Evolutionary conservation across 169 alveolate genomes (phyloP).

Genomic region (Plasmodium vivax): DNA sequence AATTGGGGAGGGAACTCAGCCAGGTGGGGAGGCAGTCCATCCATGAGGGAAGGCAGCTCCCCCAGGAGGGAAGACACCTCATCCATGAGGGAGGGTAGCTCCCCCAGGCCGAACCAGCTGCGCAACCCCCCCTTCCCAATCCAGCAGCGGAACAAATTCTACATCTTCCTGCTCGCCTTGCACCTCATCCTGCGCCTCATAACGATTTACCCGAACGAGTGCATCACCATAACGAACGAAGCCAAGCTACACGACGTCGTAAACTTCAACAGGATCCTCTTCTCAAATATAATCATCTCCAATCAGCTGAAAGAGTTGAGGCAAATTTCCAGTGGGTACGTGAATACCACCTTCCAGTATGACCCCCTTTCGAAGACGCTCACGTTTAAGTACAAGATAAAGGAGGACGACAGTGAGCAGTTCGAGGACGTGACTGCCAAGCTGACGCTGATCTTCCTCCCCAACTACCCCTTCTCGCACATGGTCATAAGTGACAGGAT

Average conservation of each 20-base stretch:
- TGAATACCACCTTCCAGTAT: constrained; percentile 31
- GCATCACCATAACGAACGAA: constrained; percentile 33
- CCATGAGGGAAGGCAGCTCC: too few relatives aligned
- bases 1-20: not conserved
- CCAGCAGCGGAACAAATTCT: constrained; percentile 1
- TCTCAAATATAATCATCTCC: constrained; percentile 37
- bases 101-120: not conserved
- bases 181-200: constrained; percentile 14
- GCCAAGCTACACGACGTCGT: constrained; percentile 16
- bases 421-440: constrained; percentile 56
- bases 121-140: not conserved
- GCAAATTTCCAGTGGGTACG: not conserved
- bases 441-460: constrained; percentile 26
- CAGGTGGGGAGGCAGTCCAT: not conserved
- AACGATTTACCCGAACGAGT: constrained; percentile 40
- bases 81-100: not conserved
- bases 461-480: constrained; percentile 59
- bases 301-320: constrained; percentile 27
- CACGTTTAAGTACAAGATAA: constrained; percentile 32
- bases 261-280: constrained; percentile 1
- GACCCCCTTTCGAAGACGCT: constrained; percentile 23
- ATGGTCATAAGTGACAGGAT: constrained; percentile 42
- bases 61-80: not conserved
- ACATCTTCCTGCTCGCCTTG: constrained; percentile 25
- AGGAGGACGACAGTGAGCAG: constrained; percentile 47